Evolutionary conservation across 225 moss, liverwort and hornwort genomes (phyloP).

Genomic region (Rhytidiadelphus loreus): DNA sequence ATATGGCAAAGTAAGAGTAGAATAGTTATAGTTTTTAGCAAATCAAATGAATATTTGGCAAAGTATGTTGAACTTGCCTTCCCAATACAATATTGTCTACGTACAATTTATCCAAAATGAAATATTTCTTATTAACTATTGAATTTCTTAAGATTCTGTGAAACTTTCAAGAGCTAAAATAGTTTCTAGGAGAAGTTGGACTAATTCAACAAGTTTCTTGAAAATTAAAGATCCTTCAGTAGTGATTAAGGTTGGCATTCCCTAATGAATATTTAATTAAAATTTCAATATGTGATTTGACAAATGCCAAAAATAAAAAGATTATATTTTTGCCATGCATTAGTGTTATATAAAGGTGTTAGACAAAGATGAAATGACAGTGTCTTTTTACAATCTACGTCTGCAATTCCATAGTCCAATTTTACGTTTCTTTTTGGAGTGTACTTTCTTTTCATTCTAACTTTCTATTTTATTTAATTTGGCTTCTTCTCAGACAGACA

Average conservation of each 20-base stretch:
- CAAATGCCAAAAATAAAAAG: background rate
- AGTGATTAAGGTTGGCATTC: rapidly evolving
- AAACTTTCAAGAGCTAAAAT: background rate
- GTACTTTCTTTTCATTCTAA: background rate
- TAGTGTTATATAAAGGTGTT: no score
- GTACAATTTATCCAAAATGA: background rate
- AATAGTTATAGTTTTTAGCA: background rate
- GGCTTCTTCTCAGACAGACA: background rate
- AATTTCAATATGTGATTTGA: rapidly evolving
- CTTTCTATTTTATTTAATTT: no score
- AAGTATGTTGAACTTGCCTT: background rate
- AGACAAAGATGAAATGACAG: background rate
- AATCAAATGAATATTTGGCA: background rate
- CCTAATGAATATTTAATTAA: background rate
- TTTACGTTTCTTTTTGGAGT: background rate
- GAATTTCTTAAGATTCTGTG: background rate
- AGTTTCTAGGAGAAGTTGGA: background rate
- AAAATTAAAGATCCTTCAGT: background rate
- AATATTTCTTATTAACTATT: background rate
- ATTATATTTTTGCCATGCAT: background rate
- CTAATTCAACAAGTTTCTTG: background rate
- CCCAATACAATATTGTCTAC: rapidly evolving
- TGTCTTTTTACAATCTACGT: background rate
- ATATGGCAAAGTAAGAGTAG: background rate
- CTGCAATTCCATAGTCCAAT: background rate